Evolutionary conservation across 2,329 filamentous ascomycete genomes (phyloP).

Genomic region (Fusarium incarnatum): DNA sequence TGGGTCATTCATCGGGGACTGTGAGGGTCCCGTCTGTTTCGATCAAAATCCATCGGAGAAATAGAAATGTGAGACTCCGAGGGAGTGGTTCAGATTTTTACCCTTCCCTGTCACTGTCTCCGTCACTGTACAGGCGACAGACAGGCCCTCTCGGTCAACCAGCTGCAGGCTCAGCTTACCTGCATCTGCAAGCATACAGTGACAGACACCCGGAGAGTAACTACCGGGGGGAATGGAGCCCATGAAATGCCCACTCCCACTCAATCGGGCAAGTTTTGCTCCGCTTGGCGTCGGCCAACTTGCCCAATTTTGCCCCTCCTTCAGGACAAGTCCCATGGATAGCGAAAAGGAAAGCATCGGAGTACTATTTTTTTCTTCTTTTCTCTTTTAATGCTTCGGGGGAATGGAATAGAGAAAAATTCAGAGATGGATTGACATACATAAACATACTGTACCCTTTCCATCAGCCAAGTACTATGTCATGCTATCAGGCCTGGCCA

Average conservation of each 20-base stretch:
- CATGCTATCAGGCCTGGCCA: slow-evolving; percentile 16
- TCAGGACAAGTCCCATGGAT: neutral
- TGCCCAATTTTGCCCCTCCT: slow-evolving; percentile 1
- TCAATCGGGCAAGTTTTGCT: slow-evolving; percentile 9
- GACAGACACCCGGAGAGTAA: neutral
- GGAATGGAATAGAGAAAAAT: neutral
- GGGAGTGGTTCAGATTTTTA: slow-evolving; percentile 3
- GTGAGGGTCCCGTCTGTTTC: neutral
- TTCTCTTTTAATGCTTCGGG: neutral
- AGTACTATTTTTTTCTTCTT: neutral
- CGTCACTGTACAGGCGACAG: neutral
- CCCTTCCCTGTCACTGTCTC: neutral
- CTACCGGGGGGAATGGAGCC: neutral
- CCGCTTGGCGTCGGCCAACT: slow-evolving; percentile 35
- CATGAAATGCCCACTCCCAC: neutral
- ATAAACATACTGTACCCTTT: neutral
- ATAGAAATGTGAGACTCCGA: neutral
- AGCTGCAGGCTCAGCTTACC: neutral
- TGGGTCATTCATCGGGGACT: neutral
- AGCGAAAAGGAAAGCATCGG: slow-evolving; percentile 19
- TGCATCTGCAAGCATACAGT: neutral
- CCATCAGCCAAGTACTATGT: neutral
- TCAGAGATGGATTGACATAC: neutral
- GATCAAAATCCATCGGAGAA: neutral
- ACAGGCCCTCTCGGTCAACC: neutral